Evolutionary conservation across 495 filamentous ascomycete species (phyloP).

Genomic region (Penicillium ucsense): DNA sequence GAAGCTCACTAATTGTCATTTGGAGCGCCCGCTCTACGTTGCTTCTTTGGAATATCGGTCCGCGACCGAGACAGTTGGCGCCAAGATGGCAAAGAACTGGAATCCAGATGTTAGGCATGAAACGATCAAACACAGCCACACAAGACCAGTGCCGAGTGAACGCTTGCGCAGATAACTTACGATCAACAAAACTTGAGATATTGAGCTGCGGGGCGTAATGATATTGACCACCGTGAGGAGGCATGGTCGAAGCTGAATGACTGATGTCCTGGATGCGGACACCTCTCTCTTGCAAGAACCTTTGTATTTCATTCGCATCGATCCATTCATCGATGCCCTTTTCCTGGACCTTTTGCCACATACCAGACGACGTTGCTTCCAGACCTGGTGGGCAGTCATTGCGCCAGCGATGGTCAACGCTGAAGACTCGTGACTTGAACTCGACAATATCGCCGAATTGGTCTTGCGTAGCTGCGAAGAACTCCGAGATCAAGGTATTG

Average conservation of each 20-base stretch:
- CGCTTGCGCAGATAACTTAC: constrained; percentile 7
- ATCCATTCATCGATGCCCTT: constrained; percentile 15
- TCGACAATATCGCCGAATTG: constrained; percentile 13
- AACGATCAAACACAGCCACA: too few species aligned
- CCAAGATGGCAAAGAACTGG: constrained; percentile 11
- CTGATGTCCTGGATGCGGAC: constrained; percentile 6
- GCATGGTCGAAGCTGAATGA: background rate
- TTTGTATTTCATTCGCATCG: constrained; percentile 24
- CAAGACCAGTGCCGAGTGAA: too few species aligned
- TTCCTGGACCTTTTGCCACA: constrained; percentile 17
- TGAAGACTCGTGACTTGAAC: constrained; percentile 13
- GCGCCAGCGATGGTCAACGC: constrained; percentile 3
- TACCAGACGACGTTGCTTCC: constrained; percentile 8
- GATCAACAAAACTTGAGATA: constrained; percentile 12
- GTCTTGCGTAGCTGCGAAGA: constrained; percentile 14
- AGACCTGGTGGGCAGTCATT: constrained; percentile 8
- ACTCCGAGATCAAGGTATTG: constrained; percentile 12
- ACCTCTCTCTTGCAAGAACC: constrained; percentile 13
- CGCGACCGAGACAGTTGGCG: constrained; percentile 21
- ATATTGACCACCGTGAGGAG: constrained; percentile 4
- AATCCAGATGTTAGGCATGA: background rate
- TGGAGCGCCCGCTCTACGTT: constrained; percentile 20
- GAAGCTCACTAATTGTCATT: constrained; percentile 11
- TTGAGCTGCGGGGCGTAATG: constrained; percentile 11
- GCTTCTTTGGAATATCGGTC: constrained; percentile 18